phyloP scores from a whole-genome alignment of 805 yeast genomes.

The Wickerhamiella siamensis region DNA sequence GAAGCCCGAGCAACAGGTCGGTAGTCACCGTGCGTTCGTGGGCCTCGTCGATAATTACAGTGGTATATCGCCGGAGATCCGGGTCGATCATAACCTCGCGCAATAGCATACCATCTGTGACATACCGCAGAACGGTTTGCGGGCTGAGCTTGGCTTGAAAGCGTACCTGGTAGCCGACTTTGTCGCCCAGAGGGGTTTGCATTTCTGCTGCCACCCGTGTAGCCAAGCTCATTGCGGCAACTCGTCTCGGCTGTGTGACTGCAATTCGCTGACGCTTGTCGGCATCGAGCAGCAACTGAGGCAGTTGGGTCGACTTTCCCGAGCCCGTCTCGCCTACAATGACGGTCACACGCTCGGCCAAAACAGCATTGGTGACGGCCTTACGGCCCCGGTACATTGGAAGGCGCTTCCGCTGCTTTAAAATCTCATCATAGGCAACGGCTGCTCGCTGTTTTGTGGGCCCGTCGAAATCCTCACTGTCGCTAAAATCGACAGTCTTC shows the following conservation, averaged over 20 bases:
- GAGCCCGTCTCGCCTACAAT: conserved; percentile 96
- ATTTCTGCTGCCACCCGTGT: conserved; percentile 81
- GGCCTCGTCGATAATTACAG: conserved; percentile 86
- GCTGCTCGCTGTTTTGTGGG: conserved; percentile 18
- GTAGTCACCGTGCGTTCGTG: conserved; percentile 92
- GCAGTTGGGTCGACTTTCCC: conserved; percentile 94
- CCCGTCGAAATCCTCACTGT: conserved; percentile 7
- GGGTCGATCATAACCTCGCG: conserved; percentile 78
- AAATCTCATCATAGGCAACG: conserved; percentile 24
- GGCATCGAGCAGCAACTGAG: conserved; percentile 58
- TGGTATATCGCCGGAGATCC: conserved; percentile 46
- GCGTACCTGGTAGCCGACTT: conserved; percentile 86
- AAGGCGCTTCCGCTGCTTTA: conserved; percentile 40
- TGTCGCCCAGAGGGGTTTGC: conserved; percentile 62
- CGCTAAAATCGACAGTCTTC: conserved; percentile 12
- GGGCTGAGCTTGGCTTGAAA: conserved; percentile 57
- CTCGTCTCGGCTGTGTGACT: conserved; percentile 94
- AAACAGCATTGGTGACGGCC: conserved; percentile 41
- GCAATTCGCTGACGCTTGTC: conserved; percentile 46
- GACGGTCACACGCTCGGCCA: conserved; percentile 51
- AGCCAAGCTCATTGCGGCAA: conserved; percentile 91
- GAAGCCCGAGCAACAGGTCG: conserved; percentile 77
- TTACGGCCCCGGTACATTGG: conserved; percentile 68
- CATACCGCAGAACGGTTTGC: conserved; percentile 59
- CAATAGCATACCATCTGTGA: conserved; percentile 95